Evolutionary conservation across 163 green algal genomes (phyloP), one percentile per base, ranked within the genome.

Genomic region (Scenedesmus sp.): DNA sequence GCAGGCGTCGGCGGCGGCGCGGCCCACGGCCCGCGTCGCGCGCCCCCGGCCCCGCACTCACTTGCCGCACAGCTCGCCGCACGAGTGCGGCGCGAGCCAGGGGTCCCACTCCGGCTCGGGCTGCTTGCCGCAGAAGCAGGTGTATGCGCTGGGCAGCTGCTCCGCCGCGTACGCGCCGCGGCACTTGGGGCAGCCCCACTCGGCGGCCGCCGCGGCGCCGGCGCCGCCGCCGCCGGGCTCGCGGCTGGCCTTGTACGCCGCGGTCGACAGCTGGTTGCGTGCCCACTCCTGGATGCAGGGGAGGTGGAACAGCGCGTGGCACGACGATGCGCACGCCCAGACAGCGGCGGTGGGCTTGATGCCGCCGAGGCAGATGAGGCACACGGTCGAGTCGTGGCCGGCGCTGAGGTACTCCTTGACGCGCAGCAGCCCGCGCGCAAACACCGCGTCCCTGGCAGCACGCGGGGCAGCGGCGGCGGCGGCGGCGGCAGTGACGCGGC

Each of bases 131-230:
- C 93, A 97, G 81, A 94, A 96, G 90, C 93, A 97, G 29, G 50
- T 85, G 83, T 97, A 97, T 14, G 80, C 70, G 20, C 65, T 50
- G 0, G 93, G 93, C 9, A 95, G 73, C 17, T 66, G 44, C 14
- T 63, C n/a, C 0, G 77, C 31, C 10, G 63, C 22, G 83, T 96
- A 96, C 26, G 70, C 76, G 6, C 70, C 70, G 28, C 86, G 63
- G 82, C 93, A 97, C 86, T 96, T 97, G 11, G 93, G 93, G 78
- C 93, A 97, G 70, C 80, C 90, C 93, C 93, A 97, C 26, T 63
- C 44, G 22, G 72, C 29, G 34, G 54, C 63, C 20, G 42, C 33
- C 1, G 31, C 58, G 28, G 34, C 54, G 20, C 20, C 29, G n/a
- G 62, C 33, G 9, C 4, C 18, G 29, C 22, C 62, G 4, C 24